phyloP scores from a whole-genome alignment of 2,329 filamentous ascomycete genomes.

The Calycina marina region DNA sequence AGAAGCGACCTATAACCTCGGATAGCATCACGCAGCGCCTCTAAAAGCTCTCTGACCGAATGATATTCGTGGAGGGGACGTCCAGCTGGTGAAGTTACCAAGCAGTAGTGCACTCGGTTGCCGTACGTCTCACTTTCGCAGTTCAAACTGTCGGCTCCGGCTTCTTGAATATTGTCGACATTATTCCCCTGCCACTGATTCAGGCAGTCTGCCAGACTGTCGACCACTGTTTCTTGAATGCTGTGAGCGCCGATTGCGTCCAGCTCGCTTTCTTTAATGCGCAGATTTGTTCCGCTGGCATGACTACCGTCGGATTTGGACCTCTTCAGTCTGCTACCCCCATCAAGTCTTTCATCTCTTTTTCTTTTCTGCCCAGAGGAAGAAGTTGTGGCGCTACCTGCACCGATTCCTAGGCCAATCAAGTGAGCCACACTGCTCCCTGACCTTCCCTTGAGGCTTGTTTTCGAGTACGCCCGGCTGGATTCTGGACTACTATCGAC shows the following conservation, averaged over 20 bases:
- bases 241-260: conserved; percentile 9
- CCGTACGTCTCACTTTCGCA: too few relatives aligned
- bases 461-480: too few relatives aligned
- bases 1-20: conserved; percentile 25
- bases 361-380: too few relatives aligned
- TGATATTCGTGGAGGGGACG: conserved; percentile 14
- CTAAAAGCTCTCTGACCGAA: conserved; percentile 9
- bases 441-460: too few relatives aligned
- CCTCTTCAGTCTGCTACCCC: too few relatives aligned
- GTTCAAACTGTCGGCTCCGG: too few relatives aligned
- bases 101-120: too few relatives aligned
- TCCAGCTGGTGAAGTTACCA: conserved; percentile 21
- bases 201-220: too few relatives aligned
- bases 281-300: conserved; percentile 6
- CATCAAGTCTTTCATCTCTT: too few relatives aligned
- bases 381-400: conserved; percentile 6
- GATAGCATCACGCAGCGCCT: too few relatives aligned
- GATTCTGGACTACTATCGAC: conserved; percentile 8
- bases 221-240: conserved; percentile 11
- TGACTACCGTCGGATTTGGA: conserved; percentile 11
- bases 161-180: too few relatives aligned
- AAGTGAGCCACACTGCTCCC: too few relatives aligned
- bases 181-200: conserved; percentile 12
- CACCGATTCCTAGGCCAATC: conserved; percentile 15
- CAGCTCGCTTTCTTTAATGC: conserved; percentile 8